Evolutionary conservation across 192 early-diverging fungal species (phyloP).

Genomic region (Pilaira anomala): DNA sequence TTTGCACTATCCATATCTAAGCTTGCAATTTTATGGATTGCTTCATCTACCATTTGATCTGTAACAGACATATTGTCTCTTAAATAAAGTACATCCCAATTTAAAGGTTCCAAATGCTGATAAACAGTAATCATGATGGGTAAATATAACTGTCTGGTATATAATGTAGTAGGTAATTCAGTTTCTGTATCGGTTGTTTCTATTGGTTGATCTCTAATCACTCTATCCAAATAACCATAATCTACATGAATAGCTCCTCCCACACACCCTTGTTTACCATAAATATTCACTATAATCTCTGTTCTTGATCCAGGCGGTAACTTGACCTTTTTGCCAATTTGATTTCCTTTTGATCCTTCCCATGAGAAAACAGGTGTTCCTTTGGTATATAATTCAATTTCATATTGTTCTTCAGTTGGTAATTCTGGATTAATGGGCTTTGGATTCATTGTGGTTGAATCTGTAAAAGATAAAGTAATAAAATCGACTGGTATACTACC

Average conservation of each 20-base stretch:
- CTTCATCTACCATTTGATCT: background rate
- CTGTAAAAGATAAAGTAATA: conserved; percentile 54
- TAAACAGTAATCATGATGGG: conserved; percentile 73
- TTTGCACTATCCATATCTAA: conserved; percentile 1
- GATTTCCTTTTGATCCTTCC: conserved; percentile 31
- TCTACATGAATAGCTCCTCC: conserved; percentile 67
- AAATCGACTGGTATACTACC: conserved; percentile 67
- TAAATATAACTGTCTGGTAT: conserved; percentile 60
- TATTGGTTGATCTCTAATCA: conserved; percentile 20
- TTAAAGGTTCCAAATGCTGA: conserved; percentile 54
- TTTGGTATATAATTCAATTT: conserved; percentile 66
- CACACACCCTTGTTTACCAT: conserved; percentile 66
- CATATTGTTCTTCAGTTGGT: conserved; percentile 69
- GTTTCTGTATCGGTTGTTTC: background rate
- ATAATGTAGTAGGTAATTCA: conserved; percentile 17
- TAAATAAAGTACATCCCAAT: conserved; percentile 66
- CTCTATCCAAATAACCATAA: conserved; percentile 57
- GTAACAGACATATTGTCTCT: conserved; percentile 7
- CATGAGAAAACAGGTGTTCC: conserved; percentile 52
- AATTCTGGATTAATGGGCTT: conserved; percentile 38
- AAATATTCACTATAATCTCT: conserved; percentile 61
- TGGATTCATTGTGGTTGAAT: conserved; percentile 42
- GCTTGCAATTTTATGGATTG: background rate
- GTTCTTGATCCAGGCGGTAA: conserved; percentile 49
- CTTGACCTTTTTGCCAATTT: conserved; percentile 36